A percentile compares a stretch with the other conserved stretches of the same genome.
Evolutionary conservation across 768 basidiomycete species (phyloP).

Genomic region (Boletus tomentosulus): DNA sequence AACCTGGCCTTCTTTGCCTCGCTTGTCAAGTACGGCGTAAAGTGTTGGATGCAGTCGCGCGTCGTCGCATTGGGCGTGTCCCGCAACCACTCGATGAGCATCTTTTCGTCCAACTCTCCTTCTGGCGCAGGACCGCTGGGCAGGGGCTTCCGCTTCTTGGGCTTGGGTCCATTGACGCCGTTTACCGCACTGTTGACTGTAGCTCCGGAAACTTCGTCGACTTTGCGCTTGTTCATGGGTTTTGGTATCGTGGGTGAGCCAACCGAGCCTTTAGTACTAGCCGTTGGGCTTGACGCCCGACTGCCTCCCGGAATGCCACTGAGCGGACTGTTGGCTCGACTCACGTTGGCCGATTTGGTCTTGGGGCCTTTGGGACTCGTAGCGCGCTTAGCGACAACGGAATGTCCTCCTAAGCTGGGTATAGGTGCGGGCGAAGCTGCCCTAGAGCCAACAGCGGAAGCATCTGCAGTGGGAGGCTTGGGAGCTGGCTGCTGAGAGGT

Average conservation of each 20-base stretch:
- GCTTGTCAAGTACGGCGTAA: slow-evolving; percentile 69
- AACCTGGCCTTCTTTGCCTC: slow-evolving; percentile 68
- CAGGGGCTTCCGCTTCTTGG: slow-evolving; percentile 53
- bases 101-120: slow-evolving; percentile 56
- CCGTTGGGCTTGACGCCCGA: slow-evolving; percentile 48
- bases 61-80: slow-evolving; percentile 68
- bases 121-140: slow-evolving; percentile 38
- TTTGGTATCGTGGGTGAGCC: slow-evolving; percentile 24
- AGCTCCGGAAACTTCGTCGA: slow-evolving; percentile 34
- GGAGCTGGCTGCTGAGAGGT: slow-evolving; percentile 36
- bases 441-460: slow-evolving; percentile 40
- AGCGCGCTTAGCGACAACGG: slow-evolving; percentile 76
- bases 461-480: slow-evolving; percentile 30
- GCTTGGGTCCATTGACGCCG: slow-evolving; percentile 34
- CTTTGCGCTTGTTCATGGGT: slow-evolving; percentile 59
- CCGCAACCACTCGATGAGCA: slow-evolving; percentile 75
- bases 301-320: slow-evolving; percentile 38
- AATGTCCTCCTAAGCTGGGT: slow-evolving; percentile 67
- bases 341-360: slow-evolving; percentile 42
- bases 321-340: slow-evolving; percentile 59
- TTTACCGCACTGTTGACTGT: slow-evolving; percentile 9
- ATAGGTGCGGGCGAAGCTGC: slow-evolving; percentile 50
- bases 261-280: slow-evolving; percentile 19
- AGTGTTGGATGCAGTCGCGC: slow-evolving; percentile 75
- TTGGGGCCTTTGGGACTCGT: slow-evolving; percentile 76